phyloP scores from a whole-genome alignment of 108 stramenopile species.

The Nitzschia putrida region DNA sequence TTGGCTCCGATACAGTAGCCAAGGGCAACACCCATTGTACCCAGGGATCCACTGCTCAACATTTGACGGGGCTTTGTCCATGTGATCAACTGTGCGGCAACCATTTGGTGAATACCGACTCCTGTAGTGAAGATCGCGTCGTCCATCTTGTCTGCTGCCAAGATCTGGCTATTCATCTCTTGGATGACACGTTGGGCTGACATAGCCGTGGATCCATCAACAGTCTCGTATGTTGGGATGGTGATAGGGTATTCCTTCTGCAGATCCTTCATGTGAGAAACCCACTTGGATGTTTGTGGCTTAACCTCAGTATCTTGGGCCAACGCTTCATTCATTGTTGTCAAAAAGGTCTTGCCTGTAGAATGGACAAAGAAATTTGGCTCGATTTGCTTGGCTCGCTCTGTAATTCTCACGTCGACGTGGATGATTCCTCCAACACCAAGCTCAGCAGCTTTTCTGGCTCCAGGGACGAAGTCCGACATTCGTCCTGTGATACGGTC shows the following conservation, averaged over 20 bases:
- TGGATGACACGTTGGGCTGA: constrained; percentile 76
- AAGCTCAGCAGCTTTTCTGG: constrained; percentile 75
- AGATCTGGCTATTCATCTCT: constrained; percentile 76
- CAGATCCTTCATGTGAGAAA: constrained; percentile 58
- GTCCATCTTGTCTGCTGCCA: constrained; percentile 71
- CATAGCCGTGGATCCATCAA: constrained; percentile 59
- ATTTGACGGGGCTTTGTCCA: constrained; percentile 92
- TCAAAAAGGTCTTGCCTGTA: constrained; percentile 78
- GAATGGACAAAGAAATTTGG: constrained; percentile 86
- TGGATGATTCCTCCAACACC: constrained; percentile 89
- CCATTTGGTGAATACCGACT: constrained; percentile 93
- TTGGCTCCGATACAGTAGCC: constrained; percentile 89
- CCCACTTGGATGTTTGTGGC: constrained; percentile 65
- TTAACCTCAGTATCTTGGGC: constrained; percentile 24
- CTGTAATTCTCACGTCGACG: constrained; percentile 79
- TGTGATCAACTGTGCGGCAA: constrained; percentile 90
- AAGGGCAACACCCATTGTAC: constrained; percentile 89
- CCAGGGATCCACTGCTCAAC: constrained; percentile 85
- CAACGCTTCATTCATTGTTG: constrained; percentile 67
- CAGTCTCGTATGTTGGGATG: constrained; percentile 62
- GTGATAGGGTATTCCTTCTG: constrained; percentile 78
- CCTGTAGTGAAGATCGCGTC: constrained; percentile 83
- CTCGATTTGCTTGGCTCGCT: constrained; percentile 78
- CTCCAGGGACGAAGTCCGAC: constrained; percentile 79
- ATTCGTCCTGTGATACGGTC: constrained; percentile 89